Conservation (phyloP, 2,329 filamentous ascomycete species). For the Rhynchosporium secalis region DNA sequence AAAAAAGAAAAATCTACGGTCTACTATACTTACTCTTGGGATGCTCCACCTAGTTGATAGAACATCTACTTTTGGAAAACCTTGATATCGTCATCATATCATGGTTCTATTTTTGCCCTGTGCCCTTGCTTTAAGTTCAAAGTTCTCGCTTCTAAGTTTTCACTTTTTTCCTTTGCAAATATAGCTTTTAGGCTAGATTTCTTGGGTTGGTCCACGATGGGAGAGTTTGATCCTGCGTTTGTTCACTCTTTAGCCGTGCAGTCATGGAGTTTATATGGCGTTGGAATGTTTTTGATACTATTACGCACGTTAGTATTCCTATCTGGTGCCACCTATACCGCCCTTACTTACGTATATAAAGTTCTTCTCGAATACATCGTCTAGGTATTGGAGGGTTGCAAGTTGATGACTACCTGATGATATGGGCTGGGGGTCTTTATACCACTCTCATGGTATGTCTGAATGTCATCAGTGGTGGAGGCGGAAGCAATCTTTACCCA, state of each 20-base stretch:
- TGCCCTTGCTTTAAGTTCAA: too few relatives aligned
- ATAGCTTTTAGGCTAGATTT: too few relatives aligned
- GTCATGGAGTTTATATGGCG: slow-evolving; percentile 30
- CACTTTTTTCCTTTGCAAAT: too few relatives aligned
- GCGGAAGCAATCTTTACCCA: slow-evolving; percentile 46
- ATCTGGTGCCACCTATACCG: background rate
- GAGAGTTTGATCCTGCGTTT: slow-evolving; percentile 26
- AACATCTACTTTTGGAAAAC: too few relatives aligned
- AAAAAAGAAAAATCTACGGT: too few relatives aligned
- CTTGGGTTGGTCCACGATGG: slow-evolving; percentile 9
- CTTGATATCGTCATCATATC: too few relatives aligned
- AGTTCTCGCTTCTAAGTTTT: too few relatives aligned
- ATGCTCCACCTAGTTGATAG: too few relatives aligned
- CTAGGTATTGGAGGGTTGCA: slow-evolving; percentile 27
- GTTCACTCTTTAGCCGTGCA: slow-evolving; percentile 24
- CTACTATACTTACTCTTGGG: too few relatives aligned
- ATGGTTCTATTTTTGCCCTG: too few relatives aligned
- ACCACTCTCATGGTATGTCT: slow-evolving; percentile 45
- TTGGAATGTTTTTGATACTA: slow-evolving; percentile 30
- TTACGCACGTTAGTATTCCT: slow-evolving; percentile 23
- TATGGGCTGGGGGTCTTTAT: slow-evolving; percentile 39
- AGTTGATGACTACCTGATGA: slow-evolving; percentile 32
- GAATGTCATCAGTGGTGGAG: slow-evolving; percentile 44
- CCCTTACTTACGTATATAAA: slow-evolving; percentile 15
- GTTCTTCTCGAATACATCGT: slow-evolving; percentile 31